Evolutionary conservation across 257 asterid species (phyloP).

Genomic region (Osmanthus fragrans): DNA sequence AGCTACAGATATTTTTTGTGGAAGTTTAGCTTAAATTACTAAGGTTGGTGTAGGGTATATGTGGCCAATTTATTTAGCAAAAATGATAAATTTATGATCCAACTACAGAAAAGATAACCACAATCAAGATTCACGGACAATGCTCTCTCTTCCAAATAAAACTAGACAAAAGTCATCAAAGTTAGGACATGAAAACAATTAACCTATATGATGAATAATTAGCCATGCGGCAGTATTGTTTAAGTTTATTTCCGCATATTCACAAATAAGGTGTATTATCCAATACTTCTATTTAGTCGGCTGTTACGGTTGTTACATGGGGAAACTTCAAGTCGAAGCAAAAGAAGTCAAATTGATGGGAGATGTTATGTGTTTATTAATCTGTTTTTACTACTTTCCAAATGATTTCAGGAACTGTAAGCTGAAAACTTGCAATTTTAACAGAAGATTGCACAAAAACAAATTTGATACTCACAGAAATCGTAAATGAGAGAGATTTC

Average conservation of each 20-base stretch:
- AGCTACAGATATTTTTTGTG: too few species aligned
- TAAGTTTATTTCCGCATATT: neutral
- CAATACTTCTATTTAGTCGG: neutral
- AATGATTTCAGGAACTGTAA: neutral
- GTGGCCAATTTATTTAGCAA: too few species aligned
- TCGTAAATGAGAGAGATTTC: constrained; percentile 58
- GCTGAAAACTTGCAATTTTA: neutral
- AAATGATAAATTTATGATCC: too few species aligned
- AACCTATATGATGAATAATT: neutral
- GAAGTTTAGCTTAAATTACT: too few species aligned
- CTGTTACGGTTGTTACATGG: neutral
- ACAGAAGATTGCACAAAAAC: neutral
- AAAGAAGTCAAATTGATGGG: neutral
- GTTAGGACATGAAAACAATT: too few species aligned
- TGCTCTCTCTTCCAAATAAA: neutral
- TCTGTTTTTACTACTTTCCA: neutral
- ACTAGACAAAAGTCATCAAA: too few species aligned
- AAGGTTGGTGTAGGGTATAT: too few species aligned
- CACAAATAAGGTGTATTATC: neutral
- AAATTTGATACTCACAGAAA: constrained; percentile 58
- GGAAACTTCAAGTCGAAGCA: neutral
- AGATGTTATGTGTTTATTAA: neutral
- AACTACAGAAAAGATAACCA: too few species aligned
- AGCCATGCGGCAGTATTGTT: neutral
- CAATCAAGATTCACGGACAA: neutral